Base-by-base conservation (phyloP, 768 basidiomycete species). In the Leucocoprinus leucothites region DNA sequence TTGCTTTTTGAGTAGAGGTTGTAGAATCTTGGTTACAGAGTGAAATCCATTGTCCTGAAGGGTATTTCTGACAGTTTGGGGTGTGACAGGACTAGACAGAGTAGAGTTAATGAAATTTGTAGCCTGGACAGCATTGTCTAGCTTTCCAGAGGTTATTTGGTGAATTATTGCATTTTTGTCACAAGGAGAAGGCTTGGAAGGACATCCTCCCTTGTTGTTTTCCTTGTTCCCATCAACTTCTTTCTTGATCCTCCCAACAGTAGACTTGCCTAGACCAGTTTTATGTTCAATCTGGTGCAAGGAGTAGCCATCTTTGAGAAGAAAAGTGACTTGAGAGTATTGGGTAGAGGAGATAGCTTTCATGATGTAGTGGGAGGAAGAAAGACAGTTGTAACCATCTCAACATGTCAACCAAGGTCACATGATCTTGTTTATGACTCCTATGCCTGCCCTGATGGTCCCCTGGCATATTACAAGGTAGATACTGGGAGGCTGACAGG, bases 41-140 rank as follows among this genome's bases (percentile, higher is more conserved):
- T 11, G 11, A 11, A 31, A 31, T 5, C 31, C 31, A 31, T 5
- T 5, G 6, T 31, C 31, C 11, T 31, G 5, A 31, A 64, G 59
- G 36, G 35, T 51, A 49, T 65, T 66, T 48, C 63, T 57, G 28
- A 64, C 53, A 41, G 57, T 64, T 53, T 66, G 56, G 18, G 58
- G 54, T 38, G 49, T 40, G 45, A 63, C 55, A 50, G 62, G 61
- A 34, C 41, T 54, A 38, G 57, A 16, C 25, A 61, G 53, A 43
- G 53, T 56, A 40, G 47, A 24, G 45, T 58, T 59, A 35, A 62
- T 62, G 57, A 48, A 56, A 35, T 58, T 43, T 25, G 63, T 53
- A 35, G 53, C 59, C 46, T 64, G 59, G 25, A 60, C 56, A 31
- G 63, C 61, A 65, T 63, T 64, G 13, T 60, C 50, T 50, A 52